Base-by-base conservation (phyloP, 2,329 filamentous ascomycete species). In the Phyllosticta citriasiana region DNA sequence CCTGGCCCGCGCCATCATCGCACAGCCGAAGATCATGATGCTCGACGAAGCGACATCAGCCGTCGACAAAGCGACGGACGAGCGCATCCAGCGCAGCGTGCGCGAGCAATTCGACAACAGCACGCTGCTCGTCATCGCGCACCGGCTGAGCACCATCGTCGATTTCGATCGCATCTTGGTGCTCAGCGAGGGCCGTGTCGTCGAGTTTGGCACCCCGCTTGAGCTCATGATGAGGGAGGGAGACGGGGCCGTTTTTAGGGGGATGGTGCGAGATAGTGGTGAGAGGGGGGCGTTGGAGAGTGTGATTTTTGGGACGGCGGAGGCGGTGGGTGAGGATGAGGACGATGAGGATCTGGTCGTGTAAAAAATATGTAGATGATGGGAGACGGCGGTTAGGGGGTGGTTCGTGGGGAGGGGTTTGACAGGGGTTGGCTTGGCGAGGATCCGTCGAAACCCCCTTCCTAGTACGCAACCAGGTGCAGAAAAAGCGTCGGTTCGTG, bases 1-100 rank as follows among this genome's bases (percentile, higher is more conserved):
- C 61, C 62, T 68, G 4, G 66, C 66, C 2, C 65, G 66, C 50
- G 66, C 66, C 57, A 65, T 68, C 50, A 55, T 66, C 12, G 56
- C 65, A 6, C 81, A 85, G 0, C 88, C 88, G 2, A 87, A 88
- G 69, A 84, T 93, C 66, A 88, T 93, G 82, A 84, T 92, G 1
- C 80, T 92, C 1, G 88, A 93, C 70, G 88, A 92, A 74, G 88
- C 89, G 0, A 93, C 89, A 0, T 87, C 83, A 2, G 88, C 88
- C 0, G 61, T 69, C 3, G 66, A 69, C 64, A 62, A 61, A 27
- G 63, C 61, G 25, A 69, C 65, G 12, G 67, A 68, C 33, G 57
- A 50, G 19, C 58, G 63, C 57, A 67, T 69, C 51, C 67, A 65
- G 55, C 35, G 53, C 14, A 60, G 62, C 52, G 63, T 69, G 19